Percentiles rank a stretch among this genome's conserved stretches.
Conservation (phyloP, 202 grass and related monocot genomes). For the Brachypodium distachyon region DNA sequence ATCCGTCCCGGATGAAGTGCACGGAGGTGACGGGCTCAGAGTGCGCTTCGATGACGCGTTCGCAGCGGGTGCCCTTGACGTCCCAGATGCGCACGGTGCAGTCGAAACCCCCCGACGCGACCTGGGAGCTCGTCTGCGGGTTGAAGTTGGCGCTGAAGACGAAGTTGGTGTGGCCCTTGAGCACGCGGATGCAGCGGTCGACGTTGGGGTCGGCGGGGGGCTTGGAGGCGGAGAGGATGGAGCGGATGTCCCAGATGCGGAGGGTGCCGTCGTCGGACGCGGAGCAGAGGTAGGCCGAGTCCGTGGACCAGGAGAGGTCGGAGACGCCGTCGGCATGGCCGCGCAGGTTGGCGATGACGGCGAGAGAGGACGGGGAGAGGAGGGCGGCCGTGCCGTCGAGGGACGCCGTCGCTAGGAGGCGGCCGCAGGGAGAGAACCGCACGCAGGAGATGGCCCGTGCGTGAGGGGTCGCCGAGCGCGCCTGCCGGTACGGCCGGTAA, state of each 20-base stretch:
- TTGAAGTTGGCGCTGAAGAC: conserved; percentile 97
- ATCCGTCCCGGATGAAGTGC: conserved; percentile 80
- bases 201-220: neutral
- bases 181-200: conserved; percentile 56
- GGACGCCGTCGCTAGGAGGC: conserved; percentile 72
- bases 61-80: conserved; percentile 36
- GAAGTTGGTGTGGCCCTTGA: conserved; percentile 61
- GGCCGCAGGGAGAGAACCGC: conserved; percentile 88
- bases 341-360: conserved; percentile 40
- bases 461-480: conserved; percentile 43
- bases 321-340: conserved; percentile 68
- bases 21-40: conserved; percentile 66
- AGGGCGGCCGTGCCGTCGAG: conserved; percentile 72
- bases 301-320: conserved; percentile 79
- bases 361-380: conserved; percentile 52
- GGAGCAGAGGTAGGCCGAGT: conserved; percentile 82
- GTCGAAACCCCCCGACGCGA: conserved; percentile 77
- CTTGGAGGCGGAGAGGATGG: conserved; percentile 33
- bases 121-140: conserved; percentile 60
- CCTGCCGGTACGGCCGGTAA: conserved; percentile 53
- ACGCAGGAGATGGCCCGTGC: conserved; percentile 71
- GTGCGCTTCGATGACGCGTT: conserved; percentile 59
- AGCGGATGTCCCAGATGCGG: conserved; percentile 62
- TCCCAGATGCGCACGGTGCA: conserved; percentile 80
- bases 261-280: conserved; percentile 80